Conservation (phyloP, 23 red algal species). For the Chondrus crispus region DNA sequence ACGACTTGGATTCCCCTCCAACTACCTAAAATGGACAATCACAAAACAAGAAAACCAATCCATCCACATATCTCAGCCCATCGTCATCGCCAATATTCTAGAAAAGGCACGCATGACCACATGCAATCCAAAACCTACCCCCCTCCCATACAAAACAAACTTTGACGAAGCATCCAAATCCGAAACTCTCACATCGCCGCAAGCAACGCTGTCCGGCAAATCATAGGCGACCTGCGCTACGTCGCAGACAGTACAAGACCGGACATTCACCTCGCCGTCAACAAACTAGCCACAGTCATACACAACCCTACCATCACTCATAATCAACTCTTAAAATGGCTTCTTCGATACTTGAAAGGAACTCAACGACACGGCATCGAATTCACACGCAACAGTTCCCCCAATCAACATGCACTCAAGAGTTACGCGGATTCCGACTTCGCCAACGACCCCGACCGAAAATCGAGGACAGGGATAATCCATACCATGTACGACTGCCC, state of each 20-base stretch:
- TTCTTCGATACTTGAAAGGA: not conserved
- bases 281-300: not conserved
- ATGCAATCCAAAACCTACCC: not conserved
- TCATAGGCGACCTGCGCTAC: not conserved
- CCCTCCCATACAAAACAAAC: not conserved
- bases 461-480: not conserved
- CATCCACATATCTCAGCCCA: not conserved
- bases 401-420: not conserved
- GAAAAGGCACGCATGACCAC: not conserved
- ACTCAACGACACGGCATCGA: not conserved
- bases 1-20: not conserved
- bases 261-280: not conserved
- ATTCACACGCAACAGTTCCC: not conserved
- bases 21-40: not conserved
- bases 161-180: not conserved
- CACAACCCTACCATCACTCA: not conserved
- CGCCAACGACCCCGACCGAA: not conserved
- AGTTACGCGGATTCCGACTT: not conserved
- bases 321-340: not conserved
- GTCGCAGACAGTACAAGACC: not conserved
- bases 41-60: not conserved
- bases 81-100: not conserved
- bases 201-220: not conserved
- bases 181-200: not conserved
- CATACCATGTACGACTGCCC: not conserved